phyloP scores from a whole-genome alignment of 2,329 filamentous ascomycete species.

The Plectosphaerella plurivora region DNA sequence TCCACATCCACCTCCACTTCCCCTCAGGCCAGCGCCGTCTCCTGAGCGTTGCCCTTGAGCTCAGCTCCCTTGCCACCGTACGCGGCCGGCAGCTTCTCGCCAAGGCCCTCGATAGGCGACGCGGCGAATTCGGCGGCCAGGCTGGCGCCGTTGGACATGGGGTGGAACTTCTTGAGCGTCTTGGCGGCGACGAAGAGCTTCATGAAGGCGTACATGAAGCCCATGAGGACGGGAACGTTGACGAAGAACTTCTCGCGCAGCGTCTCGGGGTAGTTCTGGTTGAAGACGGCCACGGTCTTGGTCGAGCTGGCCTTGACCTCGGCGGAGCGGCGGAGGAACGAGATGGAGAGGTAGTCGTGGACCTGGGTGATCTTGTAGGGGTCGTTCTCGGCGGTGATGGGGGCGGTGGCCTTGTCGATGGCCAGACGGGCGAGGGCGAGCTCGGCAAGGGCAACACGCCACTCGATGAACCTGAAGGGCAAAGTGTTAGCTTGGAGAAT shows the following conservation, averaged over 20 bases:
- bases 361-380: conserved; percentile 90
- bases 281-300: conserved; percentile 78
- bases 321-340: conserved; percentile 79
- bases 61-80: conserved; percentile 2
- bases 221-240: conserved; percentile 89
- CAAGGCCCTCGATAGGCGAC: neutral
- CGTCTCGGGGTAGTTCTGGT: conserved; percentile 82
- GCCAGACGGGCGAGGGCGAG: conserved; percentile 71
- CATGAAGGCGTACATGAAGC: conserved; percentile 74
- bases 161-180: conserved; percentile 76
- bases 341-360: conserved; percentile 87
- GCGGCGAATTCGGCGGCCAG: conserved; percentile 56
- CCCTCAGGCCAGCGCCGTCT: neutral
- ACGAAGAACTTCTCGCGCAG: conserved; percentile 87
- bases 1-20: too few relatives aligned
- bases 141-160: conserved; percentile 67
- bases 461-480: conserved; percentile 70
- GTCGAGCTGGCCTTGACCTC: conserved; percentile 57
- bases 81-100: conserved; percentile 1
- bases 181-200: conserved; percentile 71
- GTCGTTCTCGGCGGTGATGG: conserved; percentile 70
- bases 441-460: conserved; percentile 90
- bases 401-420: conserved; percentile 62
- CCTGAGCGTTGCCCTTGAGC: neutral
- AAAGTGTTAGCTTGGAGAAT: neutral